Conservation (phyloP, 139 green algal genomes). For the Chlorella sp. region DNA sequence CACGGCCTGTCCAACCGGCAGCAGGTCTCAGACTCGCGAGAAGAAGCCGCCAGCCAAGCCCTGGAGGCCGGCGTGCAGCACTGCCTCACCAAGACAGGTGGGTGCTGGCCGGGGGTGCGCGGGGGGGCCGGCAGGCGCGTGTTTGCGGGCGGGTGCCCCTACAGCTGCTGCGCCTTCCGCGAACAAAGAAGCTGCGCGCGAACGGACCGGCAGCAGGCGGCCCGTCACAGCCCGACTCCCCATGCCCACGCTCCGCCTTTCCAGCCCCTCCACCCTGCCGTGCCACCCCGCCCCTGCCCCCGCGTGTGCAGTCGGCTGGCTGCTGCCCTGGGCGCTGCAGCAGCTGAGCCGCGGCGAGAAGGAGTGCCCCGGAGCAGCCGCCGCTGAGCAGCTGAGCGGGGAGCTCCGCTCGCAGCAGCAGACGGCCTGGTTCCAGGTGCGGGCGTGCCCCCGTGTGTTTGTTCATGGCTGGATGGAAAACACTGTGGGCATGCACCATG, state of each 20-base stretch:
- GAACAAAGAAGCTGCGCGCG: too few relatives aligned
- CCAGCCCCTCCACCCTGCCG: background rate
- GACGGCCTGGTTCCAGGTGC: background rate
- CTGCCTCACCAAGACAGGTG: slow-evolving; percentile 33
- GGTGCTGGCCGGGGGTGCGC: background rate
- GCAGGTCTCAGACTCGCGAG: slow-evolving; percentile 21
- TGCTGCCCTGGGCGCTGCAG: slow-evolving; percentile 31
- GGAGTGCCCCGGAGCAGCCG: background rate
- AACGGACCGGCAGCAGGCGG: too few relatives aligned
- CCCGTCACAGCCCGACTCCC: too few relatives aligned
- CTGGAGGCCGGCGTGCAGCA: slow-evolving; percentile 26
- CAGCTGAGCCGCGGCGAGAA: slow-evolving; percentile 29
- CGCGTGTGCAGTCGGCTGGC: slow-evolving; percentile 7
- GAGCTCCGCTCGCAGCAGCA: slow-evolving; percentile 11
- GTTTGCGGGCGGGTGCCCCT: too few relatives aligned
- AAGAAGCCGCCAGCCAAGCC: slow-evolving; percentile 11
- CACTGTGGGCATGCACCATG: too few relatives aligned
- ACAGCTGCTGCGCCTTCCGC: too few relatives aligned
- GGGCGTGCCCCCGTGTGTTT: too few relatives aligned
- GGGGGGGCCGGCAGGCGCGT: background rate
- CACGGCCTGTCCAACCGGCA: slow-evolving; percentile 20
- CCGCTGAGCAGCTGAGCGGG: slow-evolving; percentile 19
- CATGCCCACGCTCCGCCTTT: too few relatives aligned
- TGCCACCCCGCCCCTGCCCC: background rate
- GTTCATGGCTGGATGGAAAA: too few relatives aligned